Base-by-base conservation (phyloP, 2,329 filamentous ascomycete species). In the Cytospora mali region DNA sequence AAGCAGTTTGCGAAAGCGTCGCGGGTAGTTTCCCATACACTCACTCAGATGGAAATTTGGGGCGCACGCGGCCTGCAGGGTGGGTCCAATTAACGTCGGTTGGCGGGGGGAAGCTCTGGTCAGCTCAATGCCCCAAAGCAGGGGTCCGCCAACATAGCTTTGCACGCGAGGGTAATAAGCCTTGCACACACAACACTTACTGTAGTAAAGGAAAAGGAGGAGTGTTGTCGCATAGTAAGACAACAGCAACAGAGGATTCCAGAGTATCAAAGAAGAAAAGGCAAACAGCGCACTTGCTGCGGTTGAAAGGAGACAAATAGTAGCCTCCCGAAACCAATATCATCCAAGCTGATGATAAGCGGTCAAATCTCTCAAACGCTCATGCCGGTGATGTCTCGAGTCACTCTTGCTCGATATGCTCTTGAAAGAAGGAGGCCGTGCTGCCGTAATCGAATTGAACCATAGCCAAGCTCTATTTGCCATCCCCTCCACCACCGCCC, bases 401-500 rank as follows among this genome's bases (percentile, higher is more conserved):
- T 42, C 6, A 42, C 5, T 21, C 39, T n/a, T n/a, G 6, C 11
- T 9, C 39, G 6, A 42, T 46, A 13, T 23, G 6, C 39, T 46
- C n/a, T 23, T 23, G 42, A 23, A 21, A 46, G 42, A 10, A 23
- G 3, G n/a, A n/a, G 9, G 14, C 35, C 7, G 51, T 13, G n/a
- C 49, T 28, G 55, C 31, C 55, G 18, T 6, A 28, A 33, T 55
- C 21, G 51, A 29, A 50, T 55, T 62, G 31, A 35, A 51, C 53
- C 23, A 58, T 62, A 31, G 21, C 57, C 21, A 33, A 35, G 18
- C 29, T 78, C 77, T 79, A 83, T 75, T 84, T 84, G 68, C 80
- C 78, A 13, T 78, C 79, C 31, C 81, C 79, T 31, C 81, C 79
- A 13, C 79, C 84, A 58, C 84, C 81, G 52, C 81, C 80, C 55